phyloP scores from a whole-genome alignment of 805 yeast genomes.

The Sungouiella blattae region DNA sequence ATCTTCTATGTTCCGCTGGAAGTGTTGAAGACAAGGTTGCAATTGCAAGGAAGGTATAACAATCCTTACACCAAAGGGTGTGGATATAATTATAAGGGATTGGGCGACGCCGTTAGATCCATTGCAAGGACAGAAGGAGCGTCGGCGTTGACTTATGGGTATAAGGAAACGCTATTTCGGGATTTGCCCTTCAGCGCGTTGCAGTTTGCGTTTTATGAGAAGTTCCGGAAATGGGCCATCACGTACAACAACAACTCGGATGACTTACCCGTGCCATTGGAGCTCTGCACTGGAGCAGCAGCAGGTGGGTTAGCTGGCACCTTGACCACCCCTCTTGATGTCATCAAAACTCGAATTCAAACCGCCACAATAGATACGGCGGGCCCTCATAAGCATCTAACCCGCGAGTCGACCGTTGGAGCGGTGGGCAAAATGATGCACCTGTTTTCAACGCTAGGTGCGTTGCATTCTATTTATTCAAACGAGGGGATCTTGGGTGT shows the following conservation, averaged over 20 bases:
- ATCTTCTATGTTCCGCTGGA: constrained; percentile 93
- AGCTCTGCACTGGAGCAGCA: constrained; percentile 84
- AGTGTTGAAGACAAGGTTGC: constrained; percentile 88
- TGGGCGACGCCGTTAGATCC: constrained; percentile 64
- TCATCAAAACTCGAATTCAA: constrained; percentile 87
- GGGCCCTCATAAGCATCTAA: constrained; percentile 7
- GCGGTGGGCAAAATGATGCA: constrained; percentile 8
- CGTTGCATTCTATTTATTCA: constrained; percentile 46
- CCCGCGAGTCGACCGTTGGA: constrained; percentile 10
- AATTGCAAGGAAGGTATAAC: constrained; percentile 84
- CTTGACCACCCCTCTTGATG: constrained; percentile 88
- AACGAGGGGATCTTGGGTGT: constrained; percentile 77
- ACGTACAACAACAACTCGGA: constrained; percentile 25
- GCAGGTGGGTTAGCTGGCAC: constrained; percentile 94
- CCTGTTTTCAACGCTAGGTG: constrained; percentile 27
- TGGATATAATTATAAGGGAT: constrained; percentile 83
- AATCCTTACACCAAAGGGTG: constrained; percentile 67
- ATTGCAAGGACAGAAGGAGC: constrained; percentile 70
- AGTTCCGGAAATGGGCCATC: constrained; percentile 63
- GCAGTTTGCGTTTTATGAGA: constrained; percentile 94
- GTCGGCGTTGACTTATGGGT: constrained; percentile 79
- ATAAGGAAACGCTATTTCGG: constrained; percentile 87
- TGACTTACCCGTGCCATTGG: constrained; percentile 56
- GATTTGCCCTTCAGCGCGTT: constrained; percentile 95
- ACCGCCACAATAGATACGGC: constrained; percentile 56